Percentiles rank a stretch among this genome's conserved stretches.
Conservation (phyloP, 345 rosid species). For the Gossypium bickii region DNA sequence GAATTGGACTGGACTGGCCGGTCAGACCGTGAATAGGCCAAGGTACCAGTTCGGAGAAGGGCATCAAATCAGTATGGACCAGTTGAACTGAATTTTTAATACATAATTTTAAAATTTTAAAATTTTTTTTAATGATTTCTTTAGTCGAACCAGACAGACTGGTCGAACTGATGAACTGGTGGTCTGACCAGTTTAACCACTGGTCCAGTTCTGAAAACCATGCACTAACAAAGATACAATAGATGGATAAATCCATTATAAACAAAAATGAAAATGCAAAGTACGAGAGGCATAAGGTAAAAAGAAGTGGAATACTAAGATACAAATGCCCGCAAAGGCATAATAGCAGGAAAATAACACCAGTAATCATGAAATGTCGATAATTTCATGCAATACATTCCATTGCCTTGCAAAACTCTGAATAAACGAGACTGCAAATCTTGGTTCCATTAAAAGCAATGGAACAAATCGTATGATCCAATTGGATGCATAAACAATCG, state of each 20-base stretch:
- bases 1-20: no score
- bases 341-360: not conserved
- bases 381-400: slow-evolving; percentile 1
- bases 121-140: no score
- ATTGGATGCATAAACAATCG: not conserved
- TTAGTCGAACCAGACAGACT: no score
- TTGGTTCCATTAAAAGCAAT: not conserved
- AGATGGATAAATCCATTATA: not conserved
- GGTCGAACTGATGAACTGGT: no score
- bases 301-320: not conserved
- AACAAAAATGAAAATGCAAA: not conserved
- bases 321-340: not conserved
- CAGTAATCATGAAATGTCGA: not conserved
- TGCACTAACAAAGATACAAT: not conserved
- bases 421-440: not conserved
- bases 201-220: no score
- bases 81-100: no score
- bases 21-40: no score
- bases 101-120: no score
- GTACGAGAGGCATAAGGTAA: not conserved
- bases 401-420: not conserved
- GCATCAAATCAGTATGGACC: no score
- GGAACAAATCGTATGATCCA: not conserved
- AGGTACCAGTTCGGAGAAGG: no score
- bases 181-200: no score